Conservation (phyloP, 1,284 basidiomycete species). For the Xanthoconium separans region DNA sequence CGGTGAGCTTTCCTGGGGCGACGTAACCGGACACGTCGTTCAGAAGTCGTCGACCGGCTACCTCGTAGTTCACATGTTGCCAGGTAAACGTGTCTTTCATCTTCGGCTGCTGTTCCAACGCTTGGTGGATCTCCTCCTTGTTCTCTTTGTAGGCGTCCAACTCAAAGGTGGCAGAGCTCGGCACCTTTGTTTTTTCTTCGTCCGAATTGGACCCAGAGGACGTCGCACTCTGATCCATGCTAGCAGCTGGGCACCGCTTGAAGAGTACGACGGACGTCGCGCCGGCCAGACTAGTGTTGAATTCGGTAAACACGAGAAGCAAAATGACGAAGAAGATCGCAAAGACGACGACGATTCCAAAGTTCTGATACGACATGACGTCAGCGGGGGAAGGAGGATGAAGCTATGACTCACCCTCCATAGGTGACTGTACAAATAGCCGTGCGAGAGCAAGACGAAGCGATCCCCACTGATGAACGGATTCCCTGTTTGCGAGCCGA, state of each 20-base stretch:
- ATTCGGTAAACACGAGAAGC: slow-evolving; percentile 56
- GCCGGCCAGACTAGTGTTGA: slow-evolving; percentile 37
- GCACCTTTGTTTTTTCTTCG: slow-evolving; percentile 32
- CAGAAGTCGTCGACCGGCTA: slow-evolving; percentile 61
- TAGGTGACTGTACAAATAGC: slow-evolving; percentile 58
- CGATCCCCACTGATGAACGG: slow-evolving; percentile 16
- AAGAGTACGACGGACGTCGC: slow-evolving; percentile 39
- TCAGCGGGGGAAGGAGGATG: slow-evolving; percentile 8
- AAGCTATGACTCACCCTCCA: slow-evolving; percentile 59
- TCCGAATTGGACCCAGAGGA: not conserved
- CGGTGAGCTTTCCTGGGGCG: slow-evolving; percentile 76
- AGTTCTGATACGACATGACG: slow-evolving; percentile 38
- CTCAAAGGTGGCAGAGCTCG: slow-evolving; percentile 32
- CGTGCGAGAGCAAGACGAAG: slow-evolving; percentile 54
- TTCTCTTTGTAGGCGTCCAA: slow-evolving; percentile 7
- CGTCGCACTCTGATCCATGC: slow-evolving; percentile 5
- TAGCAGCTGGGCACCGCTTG: slow-evolving; percentile 39
- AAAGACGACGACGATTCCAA: slow-evolving; percentile 56
- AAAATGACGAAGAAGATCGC: slow-evolving; percentile 44
- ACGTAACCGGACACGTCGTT: slow-evolving; percentile 85
- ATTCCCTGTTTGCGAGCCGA: slow-evolving; percentile 32
- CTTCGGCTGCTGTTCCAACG: slow-evolving; percentile 17
- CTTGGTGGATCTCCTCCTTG: slow-evolving; percentile 9
- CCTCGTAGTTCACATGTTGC: slow-evolving; percentile 61
- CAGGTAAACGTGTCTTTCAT: slow-evolving; percentile 54